A percentile compares a stretch with the other conserved stretches of the same genome.
phyloP scores from a whole-genome alignment of 495 filamentous ascomycete genomes.

The Aspergillus leporis region DNA sequence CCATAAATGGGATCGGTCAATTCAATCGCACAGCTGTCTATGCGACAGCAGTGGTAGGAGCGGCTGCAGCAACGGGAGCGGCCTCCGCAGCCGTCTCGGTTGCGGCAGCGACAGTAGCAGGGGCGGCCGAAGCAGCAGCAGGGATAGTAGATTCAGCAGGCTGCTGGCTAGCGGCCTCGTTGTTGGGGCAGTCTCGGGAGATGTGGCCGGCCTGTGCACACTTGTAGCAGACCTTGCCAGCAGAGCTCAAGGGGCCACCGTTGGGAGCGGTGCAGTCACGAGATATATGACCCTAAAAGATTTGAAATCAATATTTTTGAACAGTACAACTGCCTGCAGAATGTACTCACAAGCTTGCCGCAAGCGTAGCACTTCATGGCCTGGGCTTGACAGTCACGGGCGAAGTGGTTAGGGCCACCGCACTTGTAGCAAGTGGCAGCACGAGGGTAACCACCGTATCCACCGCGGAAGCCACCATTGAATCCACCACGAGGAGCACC shows the following conservation, averaged over 20 bases:
- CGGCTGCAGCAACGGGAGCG: slow-evolving; percentile 42
- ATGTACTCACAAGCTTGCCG: slow-evolving; percentile 71
- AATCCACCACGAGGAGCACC: slow-evolving; percentile 70
- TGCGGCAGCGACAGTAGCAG: slow-evolving; percentile 29
- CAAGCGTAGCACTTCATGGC: slow-evolving; percentile 99
- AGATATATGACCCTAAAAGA: slow-evolving; percentile 80
- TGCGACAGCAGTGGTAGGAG: slow-evolving; percentile 57
- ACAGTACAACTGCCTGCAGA: not conserved
- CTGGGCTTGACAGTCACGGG: slow-evolving; percentile 98
- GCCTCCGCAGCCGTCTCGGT: slow-evolving; percentile 36
- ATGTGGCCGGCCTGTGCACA: slow-evolving; percentile 96
- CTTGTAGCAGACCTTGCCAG: slow-evolving; percentile 98
- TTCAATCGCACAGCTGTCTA: slow-evolving; percentile 39
- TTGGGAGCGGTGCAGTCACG: slow-evolving; percentile 97
- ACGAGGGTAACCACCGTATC: slow-evolving; percentile 65
- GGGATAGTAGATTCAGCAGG: slow-evolving; percentile 42
- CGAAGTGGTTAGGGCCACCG: slow-evolving; percentile 97
- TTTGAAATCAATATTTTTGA: not conserved
- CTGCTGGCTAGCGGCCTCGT: slow-evolving; percentile 50
- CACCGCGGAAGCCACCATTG: slow-evolving; percentile 67
- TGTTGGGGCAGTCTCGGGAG: slow-evolving; percentile 81
- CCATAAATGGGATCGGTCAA: slow-evolving; percentile 23
- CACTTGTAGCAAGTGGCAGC: slow-evolving; percentile 99
- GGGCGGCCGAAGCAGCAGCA: slow-evolving; percentile 39
- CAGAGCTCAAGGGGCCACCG: slow-evolving; percentile 91